A percentile compares a stretch with the other conserved stretches of the same genome.
Evolutionary conservation across 805 yeast species (phyloP).

Genomic region (Kluyveromyces aestuarii): DNA sequence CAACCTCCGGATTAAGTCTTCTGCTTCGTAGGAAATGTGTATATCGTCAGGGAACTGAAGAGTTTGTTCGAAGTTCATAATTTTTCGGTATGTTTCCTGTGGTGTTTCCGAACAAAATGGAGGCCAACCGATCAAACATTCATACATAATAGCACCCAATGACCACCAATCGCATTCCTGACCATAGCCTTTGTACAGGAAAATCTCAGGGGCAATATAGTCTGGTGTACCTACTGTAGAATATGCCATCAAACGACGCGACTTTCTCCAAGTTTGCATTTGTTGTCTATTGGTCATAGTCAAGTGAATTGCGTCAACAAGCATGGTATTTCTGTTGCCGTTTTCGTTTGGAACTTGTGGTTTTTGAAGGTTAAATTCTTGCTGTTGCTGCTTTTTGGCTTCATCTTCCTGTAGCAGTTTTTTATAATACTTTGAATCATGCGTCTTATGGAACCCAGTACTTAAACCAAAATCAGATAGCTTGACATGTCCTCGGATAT

Average conservation of each 20-base stretch:
- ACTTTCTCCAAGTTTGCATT: slow-evolving; percentile 93
- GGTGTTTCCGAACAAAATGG: slow-evolving; percentile 95
- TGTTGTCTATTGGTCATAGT: slow-evolving; percentile 94
- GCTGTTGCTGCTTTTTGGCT: slow-evolving; percentile 13
- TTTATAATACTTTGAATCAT: slow-evolving; percentile 78
- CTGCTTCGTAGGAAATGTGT: slow-evolving; percentile 81
- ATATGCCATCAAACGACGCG: slow-evolving; percentile 87
- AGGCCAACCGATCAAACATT: slow-evolving; percentile 94
- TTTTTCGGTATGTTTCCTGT: slow-evolving; percentile 86
- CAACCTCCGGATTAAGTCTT: slow-evolving; percentile 70
- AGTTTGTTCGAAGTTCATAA: slow-evolving; percentile 84
- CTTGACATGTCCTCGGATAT: slow-evolving; percentile 70
- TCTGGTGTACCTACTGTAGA: slow-evolving; percentile 97
- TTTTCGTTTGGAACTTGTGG: slow-evolving; percentile 25
- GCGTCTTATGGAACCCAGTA: slow-evolving; percentile 89
- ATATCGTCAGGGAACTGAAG: slow-evolving; percentile 85
- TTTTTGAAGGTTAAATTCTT: slow-evolving; percentile 25
- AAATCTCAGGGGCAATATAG: slow-evolving; percentile 92
- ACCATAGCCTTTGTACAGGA: slow-evolving; percentile 87
- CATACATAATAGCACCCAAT: slow-evolving; percentile 92
- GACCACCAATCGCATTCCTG: slow-evolving; percentile 99
- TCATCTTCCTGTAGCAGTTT: slow-evolving; percentile 66
- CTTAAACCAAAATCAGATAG: slow-evolving; percentile 84
- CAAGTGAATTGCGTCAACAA: slow-evolving; percentile 90
- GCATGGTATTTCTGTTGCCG: slow-evolving; percentile 63